A percentile compares a stretch with the other conserved stretches of the same genome.
phyloP scores from a whole-genome alignment of 805 yeast species.

The Saturnispora ahearnii region DNA sequence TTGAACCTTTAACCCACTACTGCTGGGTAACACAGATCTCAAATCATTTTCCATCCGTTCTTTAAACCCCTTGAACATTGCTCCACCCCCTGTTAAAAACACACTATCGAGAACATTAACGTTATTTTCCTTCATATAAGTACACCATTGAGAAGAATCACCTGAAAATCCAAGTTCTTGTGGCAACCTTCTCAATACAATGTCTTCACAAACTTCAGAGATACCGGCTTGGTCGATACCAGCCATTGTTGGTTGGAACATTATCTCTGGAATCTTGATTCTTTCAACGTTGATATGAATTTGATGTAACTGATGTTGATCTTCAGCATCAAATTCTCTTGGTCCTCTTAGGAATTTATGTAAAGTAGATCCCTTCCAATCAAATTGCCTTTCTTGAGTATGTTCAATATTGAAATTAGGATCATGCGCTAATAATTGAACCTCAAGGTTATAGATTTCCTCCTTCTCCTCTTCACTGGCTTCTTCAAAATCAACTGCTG shows the following conservation, averaged over 20 bases:
- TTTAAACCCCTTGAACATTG: slow-evolving; percentile 54
- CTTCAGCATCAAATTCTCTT: slow-evolving; percentile 71
- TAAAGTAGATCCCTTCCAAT: slow-evolving; percentile 72
- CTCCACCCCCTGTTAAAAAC: slow-evolving; percentile 81
- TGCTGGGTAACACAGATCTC: slow-evolving; percentile 60
- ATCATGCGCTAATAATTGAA: slow-evolving; percentile 69
- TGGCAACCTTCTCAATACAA: slow-evolving; percentile 51
- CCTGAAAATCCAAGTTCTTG: slow-evolving; percentile 44
- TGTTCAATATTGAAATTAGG: slow-evolving; percentile 82
- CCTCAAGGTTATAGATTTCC: slow-evolving; percentile 55
- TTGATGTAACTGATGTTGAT: slow-evolving; percentile 81
- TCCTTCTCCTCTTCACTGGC: slow-evolving; percentile 66
- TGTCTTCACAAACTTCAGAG: slow-evolving; percentile 63
- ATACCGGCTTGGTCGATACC: slow-evolving; percentile 96
- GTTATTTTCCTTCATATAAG: slow-evolving; percentile 18
- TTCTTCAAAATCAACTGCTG: slow-evolving; percentile 69
- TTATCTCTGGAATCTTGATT: slow-evolving; percentile 82
- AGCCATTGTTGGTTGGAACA: slow-evolving; percentile 88
- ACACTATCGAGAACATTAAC: slow-evolving; percentile 50
- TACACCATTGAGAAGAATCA: slow-evolving; percentile 24
- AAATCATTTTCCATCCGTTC: slow-evolving; percentile 65
- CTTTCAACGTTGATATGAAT: slow-evolving; percentile 86
- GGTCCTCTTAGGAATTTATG: slow-evolving; percentile 91
- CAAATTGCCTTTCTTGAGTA: slow-evolving; percentile 69
- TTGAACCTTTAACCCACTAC: slow-evolving; percentile 50